These are phyloP conservation scores for Oryza glumipatula DNA, from an alignment of 176 grass and related monocot species.

Conservation along the genomic window DNA sequence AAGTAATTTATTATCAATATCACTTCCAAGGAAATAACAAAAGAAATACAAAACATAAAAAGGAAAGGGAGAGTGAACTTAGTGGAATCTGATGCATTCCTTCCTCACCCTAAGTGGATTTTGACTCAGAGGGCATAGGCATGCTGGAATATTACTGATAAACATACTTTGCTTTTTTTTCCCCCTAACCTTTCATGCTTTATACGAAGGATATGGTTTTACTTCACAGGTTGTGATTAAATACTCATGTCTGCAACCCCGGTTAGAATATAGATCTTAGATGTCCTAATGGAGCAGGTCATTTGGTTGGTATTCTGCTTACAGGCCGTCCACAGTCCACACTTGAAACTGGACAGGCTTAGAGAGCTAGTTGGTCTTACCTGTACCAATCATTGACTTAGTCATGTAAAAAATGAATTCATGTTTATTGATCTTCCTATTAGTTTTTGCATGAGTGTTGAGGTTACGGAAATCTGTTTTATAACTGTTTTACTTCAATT, in stretches of 20 bases:
- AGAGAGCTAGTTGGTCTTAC: background rate
- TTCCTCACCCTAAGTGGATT: background rate
- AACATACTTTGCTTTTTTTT: background rate
- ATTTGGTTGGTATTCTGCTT: background rate
- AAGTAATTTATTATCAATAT: background rate
- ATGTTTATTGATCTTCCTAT: background rate
- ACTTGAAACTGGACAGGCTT: background rate
- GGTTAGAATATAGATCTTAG: background rate
- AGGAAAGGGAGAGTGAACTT: background rate
- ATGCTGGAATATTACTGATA: background rate
- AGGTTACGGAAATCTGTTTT: background rate
- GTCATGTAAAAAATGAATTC: background rate
- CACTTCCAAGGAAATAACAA: background rate
- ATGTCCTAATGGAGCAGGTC: background rate
- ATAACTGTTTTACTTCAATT: conserved; percentile 7
- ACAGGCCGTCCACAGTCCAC: background rate
- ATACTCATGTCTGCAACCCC: background rate
- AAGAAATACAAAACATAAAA: background rate
- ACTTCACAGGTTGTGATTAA: background rate
- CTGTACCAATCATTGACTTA: background rate
- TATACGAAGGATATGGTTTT: background rate
- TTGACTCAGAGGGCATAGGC: background rate
- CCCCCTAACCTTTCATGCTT: background rate
- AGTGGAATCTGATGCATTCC: background rate
- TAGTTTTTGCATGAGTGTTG: background rate